phyloP scores from a whole-genome alignment of 106 monocot species.

The Gastrodia elata region DNA sequence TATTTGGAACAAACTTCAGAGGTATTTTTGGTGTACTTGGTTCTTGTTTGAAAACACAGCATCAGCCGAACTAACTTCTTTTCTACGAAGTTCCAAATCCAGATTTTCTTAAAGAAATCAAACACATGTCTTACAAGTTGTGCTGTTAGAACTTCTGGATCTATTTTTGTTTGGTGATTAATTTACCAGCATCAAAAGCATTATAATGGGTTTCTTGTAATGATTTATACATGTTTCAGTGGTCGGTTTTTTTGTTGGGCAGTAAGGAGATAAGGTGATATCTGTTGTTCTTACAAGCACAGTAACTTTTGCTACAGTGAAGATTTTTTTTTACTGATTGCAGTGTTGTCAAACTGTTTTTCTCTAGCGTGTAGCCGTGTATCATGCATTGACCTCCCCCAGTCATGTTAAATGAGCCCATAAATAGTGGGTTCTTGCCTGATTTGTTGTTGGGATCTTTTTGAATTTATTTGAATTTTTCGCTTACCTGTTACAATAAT shows the following conservation, averaged over 20 bases:
- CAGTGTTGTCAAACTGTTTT: background rate
- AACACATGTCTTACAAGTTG: background rate
- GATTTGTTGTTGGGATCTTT: background rate
- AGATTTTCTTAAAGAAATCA: background rate
- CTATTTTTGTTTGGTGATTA: background rate
- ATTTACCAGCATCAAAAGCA: background rate
- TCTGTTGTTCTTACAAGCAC: background rate
- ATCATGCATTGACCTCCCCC: background rate
- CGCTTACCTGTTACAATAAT: background rate
- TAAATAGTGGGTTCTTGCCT: background rate
- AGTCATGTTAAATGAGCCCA: background rate
- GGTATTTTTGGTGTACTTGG: no score
- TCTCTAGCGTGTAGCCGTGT: background rate
- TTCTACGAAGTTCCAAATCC: background rate
- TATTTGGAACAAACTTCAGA: background rate
- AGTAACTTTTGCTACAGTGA: background rate
- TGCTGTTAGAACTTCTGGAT: background rate
- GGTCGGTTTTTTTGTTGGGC: background rate
- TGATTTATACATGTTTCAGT: background rate
- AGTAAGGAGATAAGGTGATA: background rate
- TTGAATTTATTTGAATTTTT: background rate
- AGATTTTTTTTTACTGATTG: background rate
- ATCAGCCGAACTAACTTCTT: no score
- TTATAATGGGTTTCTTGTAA: background rate
- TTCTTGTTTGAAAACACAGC: no score